Evolutionary conservation across 2,329 filamentous ascomycete genomes (phyloP), one percentile per base, ranked within the genome.

Genomic region (Ophiostoma australiae): DNA sequence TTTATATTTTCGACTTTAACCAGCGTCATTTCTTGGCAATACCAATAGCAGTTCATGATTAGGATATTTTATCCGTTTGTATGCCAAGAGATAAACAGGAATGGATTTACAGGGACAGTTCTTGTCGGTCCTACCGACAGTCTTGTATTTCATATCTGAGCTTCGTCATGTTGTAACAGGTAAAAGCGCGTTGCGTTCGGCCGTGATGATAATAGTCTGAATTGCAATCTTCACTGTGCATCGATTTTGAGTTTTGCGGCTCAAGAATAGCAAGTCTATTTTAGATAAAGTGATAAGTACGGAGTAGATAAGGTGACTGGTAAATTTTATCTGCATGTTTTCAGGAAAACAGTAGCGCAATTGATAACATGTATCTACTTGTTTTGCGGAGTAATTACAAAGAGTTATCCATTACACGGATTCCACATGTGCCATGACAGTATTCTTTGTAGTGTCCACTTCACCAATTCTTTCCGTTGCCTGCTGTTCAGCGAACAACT

Each of bases 91-190:
- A 58, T 58, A 58, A 27, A 58, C 52, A 58, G 23, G 23, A 58
- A 31, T 58, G 23, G 52, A 58, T 58, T 7, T 58, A 27, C 52
- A 15, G 6, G n/a, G 17, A 58, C 52, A 27, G 5, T 10, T 58
- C 17, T 58, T 58, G 52, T 58, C 52, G 52, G 52, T 31, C 52
- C 52, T 58, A 58, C 52, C 52, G 52, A 58, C 52, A 58, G 11
- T 48, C 4, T 58, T 55, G 3, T 58, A 58, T 58, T 15, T 27
- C 17, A 58, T 58, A 23, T 58, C 17, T 48, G 7, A 7, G 15
- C 44, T n/a, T 15, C 44, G 44, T 48, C 17, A 5, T 48, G 17
- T 7, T 48, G 17, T 1, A 48, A 48, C 6, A 8, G 15, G 44
- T 31, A 31, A 31, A 31, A 48, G 44, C 44, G 17, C 44, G 7